Evolutionary conservation across 129 eudicot species (phyloP).

Genomic region (Helianthus tuberosus): DNA sequence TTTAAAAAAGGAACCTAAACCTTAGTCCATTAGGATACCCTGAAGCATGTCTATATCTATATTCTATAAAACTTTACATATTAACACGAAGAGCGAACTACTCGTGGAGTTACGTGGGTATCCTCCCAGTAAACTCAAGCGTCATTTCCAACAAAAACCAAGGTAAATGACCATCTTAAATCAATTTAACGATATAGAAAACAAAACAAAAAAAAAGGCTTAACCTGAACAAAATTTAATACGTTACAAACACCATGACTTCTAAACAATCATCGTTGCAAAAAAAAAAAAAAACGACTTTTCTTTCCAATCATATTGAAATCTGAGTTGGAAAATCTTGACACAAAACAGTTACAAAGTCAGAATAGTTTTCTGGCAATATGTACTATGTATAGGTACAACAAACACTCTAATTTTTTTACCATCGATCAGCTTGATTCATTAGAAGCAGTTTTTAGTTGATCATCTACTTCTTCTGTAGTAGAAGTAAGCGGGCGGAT

Average conservation of each 20-base stretch:
- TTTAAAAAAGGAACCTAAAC: too few species aligned
- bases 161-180: too few species aligned
- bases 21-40: too few species aligned
- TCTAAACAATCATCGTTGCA: background rate
- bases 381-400: slow-evolving; percentile 12
- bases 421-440: slow-evolving; percentile 12
- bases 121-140: too few species aligned
- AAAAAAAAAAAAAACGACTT: slow-evolving; percentile 21
- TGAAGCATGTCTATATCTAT: too few species aligned
- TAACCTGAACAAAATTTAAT: too few species aligned
- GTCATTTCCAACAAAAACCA: too few species aligned
- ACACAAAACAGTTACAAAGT: slow-evolving; percentile 12
- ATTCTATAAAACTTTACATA: too few species aligned
- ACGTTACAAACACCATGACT: background rate
- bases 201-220: too few species aligned
- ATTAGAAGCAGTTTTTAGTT: slow-evolving; percentile 23
- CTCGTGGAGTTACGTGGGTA: too few species aligned
- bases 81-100: too few species aligned
- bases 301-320: slow-evolving; percentile 20
- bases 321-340: background rate
- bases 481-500: slow-evolving; percentile 20
- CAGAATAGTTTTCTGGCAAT: background rate
- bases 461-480: slow-evolving; percentile 22
- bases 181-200: too few species aligned
- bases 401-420: background rate